Evolutionary conservation across 192 early-diverging fungal genomes (phyloP).

Genomic region (Backusella circina): DNA sequence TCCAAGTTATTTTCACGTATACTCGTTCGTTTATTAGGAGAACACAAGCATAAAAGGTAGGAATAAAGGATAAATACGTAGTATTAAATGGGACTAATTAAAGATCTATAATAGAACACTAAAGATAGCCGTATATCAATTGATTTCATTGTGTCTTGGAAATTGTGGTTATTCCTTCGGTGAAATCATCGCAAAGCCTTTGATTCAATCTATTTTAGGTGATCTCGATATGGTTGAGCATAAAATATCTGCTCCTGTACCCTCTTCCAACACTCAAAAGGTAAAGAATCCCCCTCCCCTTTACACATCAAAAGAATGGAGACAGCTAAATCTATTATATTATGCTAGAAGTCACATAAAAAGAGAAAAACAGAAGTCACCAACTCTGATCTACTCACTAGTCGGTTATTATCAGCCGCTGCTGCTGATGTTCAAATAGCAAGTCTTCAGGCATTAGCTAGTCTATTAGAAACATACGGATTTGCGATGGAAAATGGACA

Average conservation of each 20-base stretch:
- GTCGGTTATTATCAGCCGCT: not conserved
- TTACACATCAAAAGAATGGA: not conserved
- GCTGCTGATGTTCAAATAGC: slow-evolving; percentile 15
- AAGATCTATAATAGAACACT: slow-evolving; percentile 18
- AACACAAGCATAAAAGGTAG: slow-evolving; percentile 35
- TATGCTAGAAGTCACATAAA: slow-evolving; percentile 19
- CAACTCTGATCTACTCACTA: slow-evolving; percentile 27
- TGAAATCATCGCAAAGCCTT: slow-evolving; percentile 37
- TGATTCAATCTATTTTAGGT: slow-evolving; percentile 37
- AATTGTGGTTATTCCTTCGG: slow-evolving; percentile 45
- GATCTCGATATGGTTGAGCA: slow-evolving; percentile 34
- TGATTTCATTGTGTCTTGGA: slow-evolving; percentile 41
- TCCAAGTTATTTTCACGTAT: slow-evolving; percentile 30
- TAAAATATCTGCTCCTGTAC: not conserved
- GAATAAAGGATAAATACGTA: too few species aligned
- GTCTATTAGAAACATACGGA: slow-evolving; percentile 21
- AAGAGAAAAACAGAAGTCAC: slow-evolving; percentile 32
- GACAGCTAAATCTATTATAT: not conserved
- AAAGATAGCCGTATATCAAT: slow-evolving; percentile 36
- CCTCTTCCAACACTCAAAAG: not conserved
- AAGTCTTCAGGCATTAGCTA: slow-evolving; percentile 12
- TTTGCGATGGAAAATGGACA: slow-evolving; percentile 19
- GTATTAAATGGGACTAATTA: not conserved
- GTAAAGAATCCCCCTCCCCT: too few species aligned
- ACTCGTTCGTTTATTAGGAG: slow-evolving; percentile 28